Percentiles rank a stretch among this genome's conserved stretches.
Evolutionary conservation across 1,284 basidiomycete genomes (phyloP).

Genomic region (Cryptococcus hybrid): DNA sequence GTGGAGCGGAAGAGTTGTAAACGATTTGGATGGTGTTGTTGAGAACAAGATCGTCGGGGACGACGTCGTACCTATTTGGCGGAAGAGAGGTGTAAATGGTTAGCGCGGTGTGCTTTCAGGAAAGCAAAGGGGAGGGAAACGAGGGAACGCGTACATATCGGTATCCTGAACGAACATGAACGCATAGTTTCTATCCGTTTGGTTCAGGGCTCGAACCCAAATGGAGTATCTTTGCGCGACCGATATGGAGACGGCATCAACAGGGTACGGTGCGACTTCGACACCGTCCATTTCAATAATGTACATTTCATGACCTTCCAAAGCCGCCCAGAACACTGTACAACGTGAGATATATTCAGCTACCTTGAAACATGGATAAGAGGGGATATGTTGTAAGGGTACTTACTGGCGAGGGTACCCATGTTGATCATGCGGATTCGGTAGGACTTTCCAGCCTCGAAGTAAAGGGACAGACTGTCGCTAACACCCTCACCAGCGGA

Average conservation of each 20-base stretch:
- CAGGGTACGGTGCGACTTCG: slow-evolving; percentile 69
- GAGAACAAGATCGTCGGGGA: slow-evolving; percentile 67
- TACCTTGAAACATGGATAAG: not conserved
- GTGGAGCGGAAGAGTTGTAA: slow-evolving; percentile 51
- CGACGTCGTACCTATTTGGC: slow-evolving; percentile 72
- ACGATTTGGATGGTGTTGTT: slow-evolving; percentile 75
- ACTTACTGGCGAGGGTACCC: slow-evolving; percentile 51
- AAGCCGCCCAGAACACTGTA: slow-evolving; percentile 72
- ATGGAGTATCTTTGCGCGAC: slow-evolving; percentile 92
- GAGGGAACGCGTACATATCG: slow-evolving; percentile 48
- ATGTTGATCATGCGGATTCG: slow-evolving; percentile 78
- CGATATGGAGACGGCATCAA: slow-evolving; percentile 68
- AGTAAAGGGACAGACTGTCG: slow-evolving; percentile 78
- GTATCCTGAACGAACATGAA: slow-evolving; percentile 86
- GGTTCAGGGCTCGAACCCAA: slow-evolving; percentile 83
- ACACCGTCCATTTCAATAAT: slow-evolving; percentile 88
- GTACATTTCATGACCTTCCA: slow-evolving; percentile 87
- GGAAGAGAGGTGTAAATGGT: not conserved
- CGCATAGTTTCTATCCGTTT: slow-evolving; percentile 76
- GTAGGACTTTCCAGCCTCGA: slow-evolving; percentile 71
- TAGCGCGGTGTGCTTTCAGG: not conserved
- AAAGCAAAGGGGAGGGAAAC: no score
- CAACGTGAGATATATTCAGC: slow-evolving; percentile 12
- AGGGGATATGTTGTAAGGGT: not conserved
- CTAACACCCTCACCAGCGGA: slow-evolving; percentile 63